Base-by-base conservation (phyloP, 2,329 filamentous ascomycete genomes). In the Diaporthe capsici region DNA sequence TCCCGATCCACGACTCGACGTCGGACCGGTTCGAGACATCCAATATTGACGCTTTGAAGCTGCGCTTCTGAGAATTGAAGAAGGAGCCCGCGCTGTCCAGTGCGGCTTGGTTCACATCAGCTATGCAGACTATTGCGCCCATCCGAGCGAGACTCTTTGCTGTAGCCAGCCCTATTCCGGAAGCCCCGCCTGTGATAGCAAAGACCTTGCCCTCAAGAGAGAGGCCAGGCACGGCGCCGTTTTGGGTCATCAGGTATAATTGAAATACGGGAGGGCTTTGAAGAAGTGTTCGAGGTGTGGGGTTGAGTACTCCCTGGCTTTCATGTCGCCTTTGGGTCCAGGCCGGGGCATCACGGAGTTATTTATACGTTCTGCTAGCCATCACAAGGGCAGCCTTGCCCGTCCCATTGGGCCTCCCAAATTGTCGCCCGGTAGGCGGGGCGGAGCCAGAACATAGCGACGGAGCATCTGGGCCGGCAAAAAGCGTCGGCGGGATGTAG, bases 1-100 rank as follows among this genome's bases (percentile, higher is more conserved):
- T 81, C 9, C 83, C 81, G 63, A 90, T 86, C 89, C 89, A 91
- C 28, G 79, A 79, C 42, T 91, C 87, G 13, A 90, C 89, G 39
- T 89, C 83, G 7, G 81, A 79, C 67, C 84, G 83, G 71, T 86
- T 84, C 42, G 86, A 86, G 22, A 91, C 83, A 75, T 91, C 88
- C 31, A 90, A 86, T 44, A 82, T 83, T 22, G 71, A 47, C 3
- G 39, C 28, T 28, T 58, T n/a, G 83, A 82, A 58, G 85, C 72
- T 60, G 83, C 81, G 80, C 75, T 57, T n/a, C 39, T 67, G 67
- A 12, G 0, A 76, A 76, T 1, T 80, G 74, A 87, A 84, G 58
- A 83, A 82, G 5, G 79, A 79, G 8, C 81, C 76, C 1, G 84
- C 81, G 22, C 77, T 76, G 53, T 81, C 76, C 53, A 85, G 79